These are phyloP conservation scores for Bertia moriformis DNA, from an alignment of 2,329 filamentous ascomycete genomes.

Conservation along the genomic window DNA sequence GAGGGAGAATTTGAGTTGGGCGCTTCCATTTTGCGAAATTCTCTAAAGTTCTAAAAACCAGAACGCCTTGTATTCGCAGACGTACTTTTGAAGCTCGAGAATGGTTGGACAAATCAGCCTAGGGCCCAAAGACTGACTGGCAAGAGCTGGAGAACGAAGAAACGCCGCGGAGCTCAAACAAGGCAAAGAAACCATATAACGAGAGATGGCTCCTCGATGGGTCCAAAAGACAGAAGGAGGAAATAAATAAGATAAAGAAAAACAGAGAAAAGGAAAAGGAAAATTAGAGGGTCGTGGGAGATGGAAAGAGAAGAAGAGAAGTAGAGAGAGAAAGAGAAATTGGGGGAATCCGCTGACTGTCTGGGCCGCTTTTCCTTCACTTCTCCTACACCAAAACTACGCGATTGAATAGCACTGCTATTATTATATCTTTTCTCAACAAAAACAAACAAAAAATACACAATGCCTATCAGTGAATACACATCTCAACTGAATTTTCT, in stretches of 20 bases:
- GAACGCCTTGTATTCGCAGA: too few relatives aligned
- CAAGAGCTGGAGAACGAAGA: too few relatives aligned
- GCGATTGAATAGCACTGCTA: not conserved
- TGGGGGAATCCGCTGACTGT: not conserved
- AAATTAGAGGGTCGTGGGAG: too few relatives aligned
- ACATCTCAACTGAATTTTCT: slow-evolving; percentile 17
- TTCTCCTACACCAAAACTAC: not conserved
- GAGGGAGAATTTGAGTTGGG: not conserved
- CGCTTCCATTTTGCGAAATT: not conserved
- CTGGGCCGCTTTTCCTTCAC: not conserved
- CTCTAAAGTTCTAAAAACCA: too few relatives aligned
- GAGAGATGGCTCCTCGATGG: too few relatives aligned
- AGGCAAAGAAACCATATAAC: too few relatives aligned
- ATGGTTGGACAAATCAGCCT: too few relatives aligned
- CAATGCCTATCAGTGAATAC: slow-evolving; percentile 9
- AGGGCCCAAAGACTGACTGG: too few relatives aligned
- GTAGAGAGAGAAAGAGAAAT: not conserved
- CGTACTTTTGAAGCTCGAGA: too few relatives aligned
- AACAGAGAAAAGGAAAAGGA: not conserved
- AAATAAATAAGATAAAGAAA: not conserved
- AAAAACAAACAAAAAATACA: slow-evolving; percentile 2
- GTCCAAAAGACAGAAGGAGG: not conserved
- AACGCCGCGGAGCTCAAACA: too few relatives aligned
- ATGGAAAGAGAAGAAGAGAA: not conserved
- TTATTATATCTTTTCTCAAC: not conserved